Evolutionary conservation across 2,329 filamentous ascomycete genomes (phyloP).

Genomic region (Talaromyces sp.): DNA sequence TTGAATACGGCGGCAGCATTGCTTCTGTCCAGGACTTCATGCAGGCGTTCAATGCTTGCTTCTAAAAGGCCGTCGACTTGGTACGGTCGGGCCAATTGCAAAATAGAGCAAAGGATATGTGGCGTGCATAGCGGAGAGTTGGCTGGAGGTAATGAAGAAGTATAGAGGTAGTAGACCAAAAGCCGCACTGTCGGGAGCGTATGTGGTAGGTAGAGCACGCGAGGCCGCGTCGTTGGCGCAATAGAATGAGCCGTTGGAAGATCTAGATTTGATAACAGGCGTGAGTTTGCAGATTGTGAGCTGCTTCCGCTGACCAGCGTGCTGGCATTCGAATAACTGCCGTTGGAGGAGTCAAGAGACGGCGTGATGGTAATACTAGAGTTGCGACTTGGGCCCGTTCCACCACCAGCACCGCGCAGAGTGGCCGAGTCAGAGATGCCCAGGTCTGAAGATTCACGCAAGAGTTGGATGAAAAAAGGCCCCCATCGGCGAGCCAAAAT

Average conservation of each 20-base stretch:
- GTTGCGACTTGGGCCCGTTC: constrained; percentile 53
- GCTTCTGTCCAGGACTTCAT: constrained; percentile 80
- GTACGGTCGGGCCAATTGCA: constrained; percentile 90
- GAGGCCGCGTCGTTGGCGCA: constrained; percentile 60
- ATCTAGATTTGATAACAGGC: constrained; percentile 39
- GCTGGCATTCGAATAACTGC: constrained; percentile 38
- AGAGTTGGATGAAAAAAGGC: constrained; percentile 86
- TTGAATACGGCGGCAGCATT: constrained; percentile 98
- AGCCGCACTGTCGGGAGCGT: constrained; percentile 85
- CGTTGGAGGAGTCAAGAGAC: constrained; percentile 28
- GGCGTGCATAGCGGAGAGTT: constrained; percentile 79
- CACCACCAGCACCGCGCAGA: constrained; percentile 56
- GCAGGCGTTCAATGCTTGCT: constrained; percentile 83
- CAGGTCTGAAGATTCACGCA: constrained; percentile 71
- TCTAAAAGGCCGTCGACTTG: constrained; percentile 88
- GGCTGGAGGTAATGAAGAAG: constrained; percentile 73
- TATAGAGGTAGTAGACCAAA: constrained; percentile 89
- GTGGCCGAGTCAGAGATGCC: constrained; percentile 67
- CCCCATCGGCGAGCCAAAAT: constrained; percentile 87
- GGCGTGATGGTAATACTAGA: constrained; percentile 82
- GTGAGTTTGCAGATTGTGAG: constrained; percentile 23
- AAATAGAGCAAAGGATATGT: constrained; percentile 88
- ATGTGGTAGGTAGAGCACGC: constrained; percentile 88
- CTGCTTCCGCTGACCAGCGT: constrained; percentile 28
- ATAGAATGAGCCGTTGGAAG: constrained; percentile 49